Percentiles rank a stretch among this genome's conserved stretches.
Conservation (phyloP, 78 protist genomes). For the Dictyostelium capitatum region DNA sequence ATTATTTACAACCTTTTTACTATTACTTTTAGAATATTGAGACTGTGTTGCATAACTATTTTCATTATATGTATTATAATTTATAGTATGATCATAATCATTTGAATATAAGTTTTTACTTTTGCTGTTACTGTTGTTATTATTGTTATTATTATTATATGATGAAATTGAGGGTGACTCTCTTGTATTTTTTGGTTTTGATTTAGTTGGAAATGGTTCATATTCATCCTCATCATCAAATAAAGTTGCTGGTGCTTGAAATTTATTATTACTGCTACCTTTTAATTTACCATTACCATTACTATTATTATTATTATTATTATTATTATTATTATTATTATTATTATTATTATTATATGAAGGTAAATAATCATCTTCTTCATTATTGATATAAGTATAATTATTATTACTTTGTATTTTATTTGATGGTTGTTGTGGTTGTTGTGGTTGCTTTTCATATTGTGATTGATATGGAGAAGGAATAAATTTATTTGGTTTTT, state of each 20-base stretch:
- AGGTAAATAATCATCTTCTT: neutral
- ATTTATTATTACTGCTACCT: neutral
- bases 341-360: neutral
- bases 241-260: neutral
- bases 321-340: neutral
- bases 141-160: neutral
- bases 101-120: neutral
- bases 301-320: neutral
- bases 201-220: neutral
- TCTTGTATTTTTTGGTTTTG: neutral
- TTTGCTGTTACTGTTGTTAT: neutral
- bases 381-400: neutral
- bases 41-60: neutral
- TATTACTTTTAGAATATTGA: neutral
- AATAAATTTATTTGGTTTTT: neutral
- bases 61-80: conserved; percentile 11
- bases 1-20: neutral
- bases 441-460: neutral
- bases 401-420: neutral
- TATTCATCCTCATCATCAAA: neutral
- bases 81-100: neutral
- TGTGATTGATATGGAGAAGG: neutral
- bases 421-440: too few species aligned
- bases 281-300: neutral
- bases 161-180: neutral